Evolutionary conservation across 305 asterid genomes (phyloP).

Genomic region (Fraxinus angustifolia): DNA sequence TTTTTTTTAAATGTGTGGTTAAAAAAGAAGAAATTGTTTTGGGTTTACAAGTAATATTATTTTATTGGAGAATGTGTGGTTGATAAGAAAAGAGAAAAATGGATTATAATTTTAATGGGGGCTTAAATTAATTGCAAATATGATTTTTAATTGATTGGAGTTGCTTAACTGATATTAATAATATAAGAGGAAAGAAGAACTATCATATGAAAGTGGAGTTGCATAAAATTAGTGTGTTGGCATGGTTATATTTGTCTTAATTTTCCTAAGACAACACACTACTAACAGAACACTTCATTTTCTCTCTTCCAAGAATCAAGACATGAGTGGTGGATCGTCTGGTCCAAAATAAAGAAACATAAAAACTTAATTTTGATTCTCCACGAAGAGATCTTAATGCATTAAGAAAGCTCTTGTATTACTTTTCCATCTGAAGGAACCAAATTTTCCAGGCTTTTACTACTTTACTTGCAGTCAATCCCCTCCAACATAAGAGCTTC

Average conservation of each 20-base stretch:
- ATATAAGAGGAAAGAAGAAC: background rate
- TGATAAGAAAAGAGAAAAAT: too few species aligned
- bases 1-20: too few species aligned
- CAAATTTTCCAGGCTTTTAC: background rate
- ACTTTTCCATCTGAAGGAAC: conserved; percentile 3
- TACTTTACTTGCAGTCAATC: background rate
- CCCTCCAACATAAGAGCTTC: background rate
- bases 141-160: background rate
- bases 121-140: background rate
- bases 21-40: too few species aligned
- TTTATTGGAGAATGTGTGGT: too few species aligned
- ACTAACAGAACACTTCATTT: background rate
- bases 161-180: background rate
- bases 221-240: background rate
- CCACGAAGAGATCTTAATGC: background rate
- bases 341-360: background rate
- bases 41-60: too few species aligned
- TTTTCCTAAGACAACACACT: background rate
- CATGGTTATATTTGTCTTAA: background rate
- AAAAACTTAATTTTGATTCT: background rate
- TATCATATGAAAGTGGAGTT: background rate
- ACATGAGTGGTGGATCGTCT: background rate
- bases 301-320: background rate
- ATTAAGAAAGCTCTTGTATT: background rate
- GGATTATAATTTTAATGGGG: too few species aligned